Evolutionary conservation across 139 green algal species (phyloP), one percentile per base, ranked within the genome.

Genomic region (Spirogloea muscicola): DNA sequence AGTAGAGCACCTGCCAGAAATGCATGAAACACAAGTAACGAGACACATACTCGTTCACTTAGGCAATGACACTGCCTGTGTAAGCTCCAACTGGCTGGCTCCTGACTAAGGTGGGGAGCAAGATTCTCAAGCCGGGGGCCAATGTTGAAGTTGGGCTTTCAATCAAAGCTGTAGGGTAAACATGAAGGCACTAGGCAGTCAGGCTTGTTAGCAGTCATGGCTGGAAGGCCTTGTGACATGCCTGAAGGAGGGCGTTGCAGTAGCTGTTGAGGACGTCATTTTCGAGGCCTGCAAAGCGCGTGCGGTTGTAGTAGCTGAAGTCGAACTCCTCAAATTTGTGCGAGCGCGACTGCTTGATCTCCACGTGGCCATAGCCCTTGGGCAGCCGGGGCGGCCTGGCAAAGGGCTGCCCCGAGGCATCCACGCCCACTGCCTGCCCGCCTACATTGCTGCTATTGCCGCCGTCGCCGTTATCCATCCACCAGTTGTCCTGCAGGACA

Each of bases 221-320:
- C 46, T n/a, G 21, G 21, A 21, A 21, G 21, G 46, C 46, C n/a
- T 21, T 55, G 21, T 55, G n/a, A 21, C 21, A 55, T n/a, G 46
- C 21, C 87, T 96, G 92, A 40, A 97, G 74, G 69, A 98, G 74
- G 7, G 93, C 74, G 80, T 98, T 97, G 61, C 86, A 89, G 77
- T 97, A 97, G 76, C 85, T 91, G 83, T 96, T 96, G 59, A 91
- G 83, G 27, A 97, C 68, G 57, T 91, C 89, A 80, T 97, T 97
- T 82, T 97, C 93, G 61, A 98, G 84, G 1, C 93, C 93, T 0
- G 87, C 88, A 76, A 98, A 94, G 16, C 86, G 82, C 7, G 92
- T 96, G 31, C 68, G 70, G 84, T 98, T 98, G 84, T 92, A 92
- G 48, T 75, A 85, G 9, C 64, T 81, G 41, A 87, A 84, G 61